Conservation (phyloP, 352 stramenopile genomes). For the Globisporangium okanoganense region DNA sequence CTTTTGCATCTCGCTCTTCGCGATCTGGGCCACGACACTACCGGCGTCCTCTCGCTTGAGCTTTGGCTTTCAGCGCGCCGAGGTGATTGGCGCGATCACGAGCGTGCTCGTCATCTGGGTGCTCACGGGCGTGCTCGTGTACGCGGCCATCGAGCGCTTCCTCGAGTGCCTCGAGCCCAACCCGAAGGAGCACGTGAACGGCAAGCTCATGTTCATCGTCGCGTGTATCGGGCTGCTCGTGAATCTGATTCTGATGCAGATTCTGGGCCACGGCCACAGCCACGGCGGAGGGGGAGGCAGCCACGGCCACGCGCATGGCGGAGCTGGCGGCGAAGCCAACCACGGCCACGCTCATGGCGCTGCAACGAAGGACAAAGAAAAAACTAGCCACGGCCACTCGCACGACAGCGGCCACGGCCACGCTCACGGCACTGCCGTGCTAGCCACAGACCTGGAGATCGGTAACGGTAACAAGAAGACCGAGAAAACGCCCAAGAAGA, state of each 20-base stretch:
- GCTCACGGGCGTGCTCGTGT: slow-evolving; percentile 92
- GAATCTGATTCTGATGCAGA: slow-evolving; percentile 94
- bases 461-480: slow-evolving; percentile 15
- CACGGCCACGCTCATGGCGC: slow-evolving; percentile 25
- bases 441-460: slow-evolving; percentile 25
- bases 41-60: slow-evolving; percentile 80
- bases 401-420: slow-evolving; percentile 22
- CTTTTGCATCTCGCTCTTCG: slow-evolving; percentile 77
- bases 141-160: slow-evolving; percentile 90
- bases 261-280: slow-evolving; percentile 82
- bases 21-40: slow-evolving; percentile 62
- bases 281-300: slow-evolving; percentile 51
- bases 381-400: slow-evolving; percentile 31
- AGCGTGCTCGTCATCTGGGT: slow-evolving; percentile 93
- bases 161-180: slow-evolving; percentile 72
- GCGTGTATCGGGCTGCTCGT: slow-evolving; percentile 94
- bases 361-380: slow-evolving; percentile 26
- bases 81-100: slow-evolving; percentile 94
- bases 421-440: background rate
- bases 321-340: slow-evolving; percentile 5
- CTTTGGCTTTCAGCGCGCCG: slow-evolving; percentile 93
- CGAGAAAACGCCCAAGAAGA: slow-evolving; percentile 16
- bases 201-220: slow-evolving; percentile 96
- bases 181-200: slow-evolving; percentile 88
- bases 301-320: slow-evolving; percentile 27